Base-by-base conservation (phyloP, 176 grass and related monocot genomes). In the Zoysia pacifica region DNA sequence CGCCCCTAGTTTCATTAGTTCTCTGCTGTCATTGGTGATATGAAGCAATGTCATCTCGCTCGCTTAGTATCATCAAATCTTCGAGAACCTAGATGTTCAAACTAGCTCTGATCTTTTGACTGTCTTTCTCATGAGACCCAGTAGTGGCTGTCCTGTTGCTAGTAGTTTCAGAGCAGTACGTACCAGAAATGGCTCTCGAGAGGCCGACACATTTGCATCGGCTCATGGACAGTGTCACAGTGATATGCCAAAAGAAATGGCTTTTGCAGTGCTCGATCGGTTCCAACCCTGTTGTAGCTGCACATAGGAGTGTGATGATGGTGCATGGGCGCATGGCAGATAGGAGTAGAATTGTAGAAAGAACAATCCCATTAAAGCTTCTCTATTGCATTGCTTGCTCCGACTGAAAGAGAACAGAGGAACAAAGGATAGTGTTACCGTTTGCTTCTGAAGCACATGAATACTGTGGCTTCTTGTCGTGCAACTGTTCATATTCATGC, bases 161-260 rank as follows among this genome's bases (percentile, higher is more conserved):
- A 36, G 19, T 42, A 20, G 11, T 63, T 52, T 67, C 19, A 49
- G 51, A 64, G 72, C 28, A 81, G 3, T 53, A 28, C 28, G 63
- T 42, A 66, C 72, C 82, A 81, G 77, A 89, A 81, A 77, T 67
- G 78, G 82, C 19, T 47, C 81, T 77, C 63, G 77, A 65, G 59
- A 81, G 62, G 59, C 67, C 61, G 54, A 84, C 63, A 62, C 76
- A 88, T 62, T 56, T 72, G 56, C 72, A 73, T 78, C 83, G 55
- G 51, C 73, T 67, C 67, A 11, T 85, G 58, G 82, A 81, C 78
- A 77, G 49, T 77, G 73, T 77, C 82, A 85, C 78, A 77, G 49
- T 77, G 73, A 81, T 85, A 85, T 78, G 67, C 78, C 78, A 89
- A 89, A 85, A 89, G 83, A 66, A 85, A 60, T 49, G 87, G 87